A percentile compares a stretch with the other conserved stretches of the same genome.
Evolutionary conservation across 129 eudicot species (phyloP).

Genomic region (Flaveria brownii): DNA sequence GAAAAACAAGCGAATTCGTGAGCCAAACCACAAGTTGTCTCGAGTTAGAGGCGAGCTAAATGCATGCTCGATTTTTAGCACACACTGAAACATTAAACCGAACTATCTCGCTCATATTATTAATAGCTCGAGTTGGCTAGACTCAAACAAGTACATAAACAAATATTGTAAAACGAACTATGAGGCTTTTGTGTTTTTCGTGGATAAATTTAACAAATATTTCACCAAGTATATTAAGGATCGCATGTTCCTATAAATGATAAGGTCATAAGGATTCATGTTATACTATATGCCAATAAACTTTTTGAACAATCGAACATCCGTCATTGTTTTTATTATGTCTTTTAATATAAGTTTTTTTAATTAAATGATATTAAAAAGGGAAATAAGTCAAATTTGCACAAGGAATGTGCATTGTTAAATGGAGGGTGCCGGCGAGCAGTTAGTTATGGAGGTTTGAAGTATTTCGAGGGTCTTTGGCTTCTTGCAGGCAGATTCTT

Average conservation of each 20-base stretch:
- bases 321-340: no score
- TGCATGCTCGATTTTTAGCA: no score
- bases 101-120: background rate
- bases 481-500: background rate
- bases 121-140: background rate
- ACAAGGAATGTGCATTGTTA: constrained; percentile 25
- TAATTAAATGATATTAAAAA: background rate
- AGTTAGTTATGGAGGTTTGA: background rate
- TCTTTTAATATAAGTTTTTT: no score
- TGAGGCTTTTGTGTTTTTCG: background rate
- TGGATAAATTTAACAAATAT: no score
- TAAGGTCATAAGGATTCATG: no score
- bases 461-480: background rate
- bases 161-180: background rate
- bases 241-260: no score
- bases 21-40: no score
- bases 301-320: background rate
- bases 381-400: constrained; percentile 36
- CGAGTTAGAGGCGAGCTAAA: no score
- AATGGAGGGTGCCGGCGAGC: constrained; percentile 39
- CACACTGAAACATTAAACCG: background rate
- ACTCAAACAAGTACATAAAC: background rate
- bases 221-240: no score
- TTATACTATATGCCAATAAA: no score
- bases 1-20: no score